Base-by-base conservation (phyloP, 2,329 filamentous ascomycete genomes). In the Cordyceps cateniannulata region DNA sequence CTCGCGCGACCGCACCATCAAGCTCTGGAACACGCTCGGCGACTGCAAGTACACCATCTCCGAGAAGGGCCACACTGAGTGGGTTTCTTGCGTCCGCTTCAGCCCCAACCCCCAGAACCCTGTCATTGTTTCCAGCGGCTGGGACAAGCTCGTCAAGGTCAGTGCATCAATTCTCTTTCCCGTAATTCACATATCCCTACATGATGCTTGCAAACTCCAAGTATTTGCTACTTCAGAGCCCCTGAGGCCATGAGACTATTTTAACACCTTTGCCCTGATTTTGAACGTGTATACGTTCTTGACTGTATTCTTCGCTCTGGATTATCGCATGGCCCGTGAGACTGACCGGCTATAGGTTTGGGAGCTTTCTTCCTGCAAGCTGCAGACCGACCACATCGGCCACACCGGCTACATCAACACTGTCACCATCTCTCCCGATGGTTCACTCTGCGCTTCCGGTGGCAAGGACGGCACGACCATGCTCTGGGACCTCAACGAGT, bases 141-240 rank as follows among this genome's bases (percentile, higher is more conserved):
- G 95, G 95, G 95, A 99, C 85, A 99, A 98, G 88, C 89, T 98
- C 72, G 95, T 99, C 79, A 99, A 99, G 95, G 95, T 99, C 84
- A 74, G 93, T 85, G 66, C 56, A 65, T 54, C 55, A 54, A 50
- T 53, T 35, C 42, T 18, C 1, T 42, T 29, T 9, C 20, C 32
- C 40, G 22, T 27, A 29, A n/a, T 6, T 16, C 16, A 32, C n/a
- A 32, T 51, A 6, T 49, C n/a, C 55, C n/a, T 47, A 86, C 77
- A 95, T 92, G 93, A 98, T 98, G 93, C 85, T 89, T 86, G 85
- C 87, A 89, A 86, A 75, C 66, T 78, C 79, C 78, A 82, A 91
- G 93, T 98, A 98, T 98, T 98, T 98, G 95, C 95, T 98, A 98
- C 95, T 99, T 98, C 93, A 97, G 95, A 99, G 92, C 91, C 86